Conservation (phyloP, 2,329 filamentous ascomycete species). For the Penicillium thymicola region DNA sequence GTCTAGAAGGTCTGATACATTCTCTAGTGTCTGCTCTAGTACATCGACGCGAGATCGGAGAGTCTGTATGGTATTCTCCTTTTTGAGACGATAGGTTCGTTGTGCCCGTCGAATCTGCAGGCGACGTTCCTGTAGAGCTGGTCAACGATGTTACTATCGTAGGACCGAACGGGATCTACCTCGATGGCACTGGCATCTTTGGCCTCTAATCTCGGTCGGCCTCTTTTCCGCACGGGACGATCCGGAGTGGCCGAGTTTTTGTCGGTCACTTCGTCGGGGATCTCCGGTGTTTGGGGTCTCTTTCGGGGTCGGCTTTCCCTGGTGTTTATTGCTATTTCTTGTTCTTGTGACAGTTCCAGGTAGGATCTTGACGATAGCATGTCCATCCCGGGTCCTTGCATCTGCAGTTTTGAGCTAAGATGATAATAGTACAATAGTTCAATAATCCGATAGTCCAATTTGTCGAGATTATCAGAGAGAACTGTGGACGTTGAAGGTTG, state of each 20-base stretch:
- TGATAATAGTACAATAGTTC: no score
- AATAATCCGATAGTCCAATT: no score
- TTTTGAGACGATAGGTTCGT: constrained; percentile 77
- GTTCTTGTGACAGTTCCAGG: constrained; percentile 10
- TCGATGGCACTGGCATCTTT: constrained; percentile 24
- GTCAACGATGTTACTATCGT: constrained; percentile 3
- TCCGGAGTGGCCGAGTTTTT: constrained; percentile 3
- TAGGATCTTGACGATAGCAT: constrained; percentile 21
- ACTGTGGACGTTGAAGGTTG: background rate
- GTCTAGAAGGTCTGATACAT: constrained; percentile 15
- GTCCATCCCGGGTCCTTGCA: constrained; percentile 6
- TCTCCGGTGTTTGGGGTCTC: constrained; percentile 6
- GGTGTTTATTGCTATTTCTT: background rate
- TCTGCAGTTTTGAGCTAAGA: background rate
- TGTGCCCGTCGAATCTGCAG: constrained; percentile 87
- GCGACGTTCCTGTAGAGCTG: constrained; percentile 51
- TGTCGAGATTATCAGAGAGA: no score
- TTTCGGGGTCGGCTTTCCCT: background rate
- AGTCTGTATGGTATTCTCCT: constrained; percentile 74
- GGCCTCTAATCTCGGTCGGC: constrained; percentile 17
- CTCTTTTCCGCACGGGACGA: constrained; percentile 19
- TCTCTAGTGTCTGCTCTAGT: constrained; percentile 51
- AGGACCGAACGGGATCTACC: constrained; percentile 8
- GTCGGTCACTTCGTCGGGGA: constrained; percentile 5
- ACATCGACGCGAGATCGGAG: constrained; percentile 68